A percentile compares a stretch with the other conserved stretches of the same genome.
These are phyloP conservation scores for Parastagonospora nodorum DNA, from an alignment of 2,329 filamentous ascomycete species.

Conservation along the genomic window DNA sequence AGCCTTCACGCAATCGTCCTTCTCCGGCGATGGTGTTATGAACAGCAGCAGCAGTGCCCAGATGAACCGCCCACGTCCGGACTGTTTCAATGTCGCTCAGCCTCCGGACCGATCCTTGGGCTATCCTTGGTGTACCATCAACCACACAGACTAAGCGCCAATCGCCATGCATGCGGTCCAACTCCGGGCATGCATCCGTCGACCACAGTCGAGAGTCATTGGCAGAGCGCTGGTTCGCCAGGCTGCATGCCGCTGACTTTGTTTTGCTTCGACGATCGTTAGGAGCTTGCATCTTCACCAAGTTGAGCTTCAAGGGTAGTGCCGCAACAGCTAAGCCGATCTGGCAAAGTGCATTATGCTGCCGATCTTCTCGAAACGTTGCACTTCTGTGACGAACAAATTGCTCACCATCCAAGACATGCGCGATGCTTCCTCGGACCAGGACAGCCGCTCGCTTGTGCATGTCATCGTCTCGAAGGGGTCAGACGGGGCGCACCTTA, in stretches of 20 bases:
- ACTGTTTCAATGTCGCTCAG: slow-evolving; percentile 3
- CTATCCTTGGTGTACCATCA: slow-evolving; percentile 3
- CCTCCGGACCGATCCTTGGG: slow-evolving; percentile 1
- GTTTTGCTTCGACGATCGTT: neutral
- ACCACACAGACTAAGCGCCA: neutral
- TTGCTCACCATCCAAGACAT: too few species aligned
- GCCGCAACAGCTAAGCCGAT: slow-evolving; percentile 2
- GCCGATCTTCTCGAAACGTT: neutral
- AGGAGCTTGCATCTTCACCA: neutral
- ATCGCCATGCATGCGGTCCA: neutral
- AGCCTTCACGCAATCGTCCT: neutral
- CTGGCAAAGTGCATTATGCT: slow-evolving; percentile 1
- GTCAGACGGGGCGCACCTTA: neutral
- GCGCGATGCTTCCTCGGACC: neutral
- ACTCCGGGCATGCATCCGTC: neutral
- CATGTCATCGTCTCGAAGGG: neutral
- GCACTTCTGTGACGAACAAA: too few species aligned
- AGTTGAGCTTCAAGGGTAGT: neutral
- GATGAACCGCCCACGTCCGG: neutral
- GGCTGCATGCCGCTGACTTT: slow-evolving; percentile 2
- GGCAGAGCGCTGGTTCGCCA: neutral
- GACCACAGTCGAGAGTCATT: slow-evolving; percentile 1
- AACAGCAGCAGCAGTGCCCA: neutral
- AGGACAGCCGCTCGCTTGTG: slow-evolving; percentile 1
- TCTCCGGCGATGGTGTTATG: neutral